Evolutionary conservation across 352 stramenopile genomes (phyloP), one percentile per base, ranked within the genome.

Genomic region (Phytophthora lateralis): DNA sequence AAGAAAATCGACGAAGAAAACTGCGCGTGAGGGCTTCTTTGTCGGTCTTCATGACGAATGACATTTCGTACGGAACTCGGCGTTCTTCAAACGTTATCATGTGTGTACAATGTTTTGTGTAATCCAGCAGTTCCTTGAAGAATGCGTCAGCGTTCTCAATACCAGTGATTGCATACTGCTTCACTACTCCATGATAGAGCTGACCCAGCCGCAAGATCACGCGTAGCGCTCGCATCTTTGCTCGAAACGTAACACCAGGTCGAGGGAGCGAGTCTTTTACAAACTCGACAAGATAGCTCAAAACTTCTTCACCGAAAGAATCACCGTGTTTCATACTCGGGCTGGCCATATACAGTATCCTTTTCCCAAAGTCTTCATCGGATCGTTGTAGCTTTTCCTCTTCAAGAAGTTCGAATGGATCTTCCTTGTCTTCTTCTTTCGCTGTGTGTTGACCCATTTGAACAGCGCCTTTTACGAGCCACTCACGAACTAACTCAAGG

Each of bases 61-160:
- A 10, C 24, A 84, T 66, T 44, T 86, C 75, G 20, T 77, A 74
- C 4, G 78, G 80, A 29, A 83, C 64, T 9, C 73, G 76, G 20
- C 80, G 75, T 38, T 85, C 80, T 60, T 90, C 80, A 55, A 90
- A 80, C 10, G 24, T 26, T 11, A 82, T 41, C 71, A 88, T 75
- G 27, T 87, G 71, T 2, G 50, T 58, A 18, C 57, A 83, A 41
- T 77, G 57, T 15, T 67, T 74, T 11, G 61, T 66, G 47, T 69
- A 78, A 1, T 64, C 38, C 15, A 80, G 18, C 1, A 83, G 37
- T 20, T 85, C 70, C 12, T 66, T 67, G 24, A 85, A 55, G n/a
- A 80, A 71, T 2, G 26, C 12, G 1, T 70, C 43, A 1, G 44
- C 37, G 34, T 50, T 68, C 6, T 51, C 42, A 10, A 48, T 29